phyloP scores from a whole-genome alignment of 2,329 filamentous ascomycete species.

The Hortaea werneckii region DNA sequence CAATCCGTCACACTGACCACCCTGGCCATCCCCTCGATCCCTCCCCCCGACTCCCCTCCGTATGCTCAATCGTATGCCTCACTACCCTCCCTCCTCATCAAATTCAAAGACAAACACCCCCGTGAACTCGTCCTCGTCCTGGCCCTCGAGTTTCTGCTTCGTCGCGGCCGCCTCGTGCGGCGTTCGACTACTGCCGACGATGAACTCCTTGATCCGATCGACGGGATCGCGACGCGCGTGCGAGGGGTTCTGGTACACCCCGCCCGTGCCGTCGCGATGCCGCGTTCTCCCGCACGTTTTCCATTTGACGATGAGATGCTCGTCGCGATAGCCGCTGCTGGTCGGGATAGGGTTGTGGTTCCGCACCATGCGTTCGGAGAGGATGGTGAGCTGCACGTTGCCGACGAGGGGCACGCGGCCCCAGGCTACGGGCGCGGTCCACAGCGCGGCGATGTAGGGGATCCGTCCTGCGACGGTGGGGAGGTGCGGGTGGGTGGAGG shows the following conservation, averaged over 20 bases:
- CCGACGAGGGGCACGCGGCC: constrained; percentile 83
- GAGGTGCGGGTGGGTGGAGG: constrained; percentile 73
- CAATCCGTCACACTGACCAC: constrained; percentile 91
- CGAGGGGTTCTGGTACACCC: constrained; percentile 31
- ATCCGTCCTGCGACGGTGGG: constrained; percentile 86
- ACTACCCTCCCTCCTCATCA: constrained; percentile 69
- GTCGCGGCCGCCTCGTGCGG: not conserved
- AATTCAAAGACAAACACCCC: constrained; percentile 96
- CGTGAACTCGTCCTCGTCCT: constrained; percentile 60
- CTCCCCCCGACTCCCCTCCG: constrained; percentile 57
- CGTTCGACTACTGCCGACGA: constrained; percentile 33
- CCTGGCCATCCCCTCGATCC: constrained; percentile 72
- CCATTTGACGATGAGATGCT: constrained; percentile 89
- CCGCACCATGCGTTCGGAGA: constrained; percentile 75
- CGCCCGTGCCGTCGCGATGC: constrained; percentile 33
- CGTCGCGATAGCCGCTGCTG: constrained; percentile 39
- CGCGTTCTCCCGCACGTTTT: constrained; percentile 53
- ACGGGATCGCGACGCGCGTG: constrained; percentile 35
- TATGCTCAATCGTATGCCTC: constrained; percentile 89
- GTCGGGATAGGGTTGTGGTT: constrained; percentile 36
- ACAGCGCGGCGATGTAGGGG: constrained; percentile 84
- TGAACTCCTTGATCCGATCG: constrained; percentile 45
- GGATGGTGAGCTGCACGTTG: constrained; percentile 76
- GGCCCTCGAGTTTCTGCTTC: not conserved
- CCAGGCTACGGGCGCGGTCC: constrained; percentile 95